phyloP scores from a whole-genome alignment of 108 stramenopile species.

The Schizochytrium sp. region DNA sequence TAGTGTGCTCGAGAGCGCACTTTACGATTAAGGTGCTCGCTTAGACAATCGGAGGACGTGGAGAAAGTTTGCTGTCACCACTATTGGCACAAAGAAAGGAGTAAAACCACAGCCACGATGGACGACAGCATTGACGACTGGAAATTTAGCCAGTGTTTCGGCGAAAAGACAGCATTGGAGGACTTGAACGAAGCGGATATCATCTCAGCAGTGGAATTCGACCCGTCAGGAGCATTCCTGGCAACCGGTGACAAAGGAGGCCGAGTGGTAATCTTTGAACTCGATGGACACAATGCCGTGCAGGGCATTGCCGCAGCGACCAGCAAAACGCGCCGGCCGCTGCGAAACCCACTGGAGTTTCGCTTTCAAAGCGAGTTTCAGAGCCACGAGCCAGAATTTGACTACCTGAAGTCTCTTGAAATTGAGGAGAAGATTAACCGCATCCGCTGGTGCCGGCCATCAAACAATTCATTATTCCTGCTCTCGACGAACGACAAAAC shows the following conservation, averaged over 20 bases:
- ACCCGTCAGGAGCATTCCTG: constrained; percentile 64
- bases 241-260: constrained; percentile 75
- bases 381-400: constrained; percentile 81
- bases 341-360: constrained; percentile 61
- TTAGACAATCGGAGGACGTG: too few relatives aligned
- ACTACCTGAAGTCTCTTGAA: constrained; percentile 80
- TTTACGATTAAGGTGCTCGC: too few relatives aligned
- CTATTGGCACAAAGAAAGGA: too few relatives aligned
- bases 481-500: constrained; percentile 80
- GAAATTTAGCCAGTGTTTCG: constrained; percentile 66
- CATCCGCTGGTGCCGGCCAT: constrained; percentile 75
- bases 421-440: constrained; percentile 84
- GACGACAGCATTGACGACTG: constrained; percentile 20
- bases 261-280: constrained; percentile 67
- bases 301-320: constrained; percentile 5
- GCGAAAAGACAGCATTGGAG: constrained; percentile 61
- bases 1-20: too few relatives aligned
- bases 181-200: constrained; percentile 67
- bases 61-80: too few relatives aligned
- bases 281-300: neutral
- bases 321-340: neutral
- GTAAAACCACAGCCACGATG: neutral
- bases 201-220: constrained; percentile 72
- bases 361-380: constrained; percentile 77
- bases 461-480: constrained; percentile 70